phyloP scores from a whole-genome alignment of 1,284 basidiomycete species.

The Rhizopogon parksii region DNA sequence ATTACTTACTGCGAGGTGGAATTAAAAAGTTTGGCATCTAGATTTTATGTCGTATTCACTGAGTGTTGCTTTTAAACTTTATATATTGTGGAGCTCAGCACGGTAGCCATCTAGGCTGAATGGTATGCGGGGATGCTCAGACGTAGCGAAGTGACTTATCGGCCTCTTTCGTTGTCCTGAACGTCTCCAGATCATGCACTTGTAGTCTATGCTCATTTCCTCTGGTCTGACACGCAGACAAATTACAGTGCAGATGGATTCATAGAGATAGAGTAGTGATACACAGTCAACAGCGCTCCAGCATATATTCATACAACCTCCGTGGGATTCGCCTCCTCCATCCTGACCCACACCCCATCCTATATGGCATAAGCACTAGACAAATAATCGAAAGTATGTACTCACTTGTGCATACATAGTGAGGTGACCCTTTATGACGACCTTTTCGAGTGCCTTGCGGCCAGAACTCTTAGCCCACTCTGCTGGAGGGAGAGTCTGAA shows the following conservation, averaged over 20 bases:
- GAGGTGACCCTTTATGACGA: slow-evolving; percentile 35
- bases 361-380: background rate
- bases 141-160: too few relatives aligned
- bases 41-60: too few relatives aligned
- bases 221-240: background rate
- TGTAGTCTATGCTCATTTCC: background rate
- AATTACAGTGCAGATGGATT: background rate
- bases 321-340: slow-evolving; percentile 8
- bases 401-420: slow-evolving; percentile 43
- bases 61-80: too few relatives aligned
- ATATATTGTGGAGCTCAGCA: too few relatives aligned
- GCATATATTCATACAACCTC: background rate
- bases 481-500: slow-evolving; percentile 30
- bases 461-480: slow-evolving; percentile 21
- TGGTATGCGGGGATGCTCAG: too few relatives aligned
- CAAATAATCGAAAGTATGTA: background rate
- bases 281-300: background rate
- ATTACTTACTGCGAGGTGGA: too few relatives aligned
- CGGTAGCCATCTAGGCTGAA: too few relatives aligned
- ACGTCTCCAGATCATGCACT: too few relatives aligned
- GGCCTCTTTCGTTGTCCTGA: too few relatives aligned
- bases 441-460: slow-evolving; percentile 25
- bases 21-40: too few relatives aligned
- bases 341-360: slow-evolving; percentile 12
- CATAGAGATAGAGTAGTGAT: too few relatives aligned